A percentile compares a stretch with the other conserved stretches of the same genome.
Evolutionary conservation across 2,329 filamentous ascomycete genomes (phyloP).

Genomic region (Epichloe typhina): DNA sequence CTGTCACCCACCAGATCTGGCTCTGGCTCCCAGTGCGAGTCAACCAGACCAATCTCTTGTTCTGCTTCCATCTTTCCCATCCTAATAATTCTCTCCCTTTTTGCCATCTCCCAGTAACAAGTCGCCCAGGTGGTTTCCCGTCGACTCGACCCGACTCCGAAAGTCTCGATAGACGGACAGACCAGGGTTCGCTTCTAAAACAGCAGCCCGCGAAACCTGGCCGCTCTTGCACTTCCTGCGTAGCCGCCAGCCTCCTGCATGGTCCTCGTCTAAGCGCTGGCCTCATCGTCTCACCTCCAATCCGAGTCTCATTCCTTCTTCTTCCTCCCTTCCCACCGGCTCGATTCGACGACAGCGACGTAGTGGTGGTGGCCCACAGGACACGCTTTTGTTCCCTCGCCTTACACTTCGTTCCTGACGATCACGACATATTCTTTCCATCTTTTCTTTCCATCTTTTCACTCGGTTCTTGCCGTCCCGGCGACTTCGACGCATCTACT

Average conservation of each 20-base stretch:
- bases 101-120: background rate
- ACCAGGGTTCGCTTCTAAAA: conserved; percentile 4
- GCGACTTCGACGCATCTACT: conserved; percentile 2
- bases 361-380: conserved; percentile 3
- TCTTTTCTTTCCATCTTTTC: background rate
- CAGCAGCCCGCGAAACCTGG: conserved; percentile 3
- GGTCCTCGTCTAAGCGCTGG: conserved; percentile 9
- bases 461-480: conserved; percentile 1
- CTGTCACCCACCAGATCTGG: conserved; percentile 2
- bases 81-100: background rate
- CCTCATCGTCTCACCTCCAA: conserved; percentile 11
- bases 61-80: background rate
- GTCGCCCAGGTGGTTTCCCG: background rate
- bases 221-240: background rate
- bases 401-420: conserved; percentile 8
- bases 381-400: conserved; percentile 5
- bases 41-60: conserved; percentile 1
- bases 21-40: background rate
- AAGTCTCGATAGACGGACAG: background rate
- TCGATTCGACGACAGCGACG: conserved; percentile 8
- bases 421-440: conserved; percentile 2
- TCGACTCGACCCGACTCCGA: background rate
- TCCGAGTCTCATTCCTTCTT: conserved; percentile 13
- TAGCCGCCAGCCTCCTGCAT: conserved; percentile 8
- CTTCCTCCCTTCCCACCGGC: conserved; percentile 10